Percentiles rank a stretch among this genome's conserved stretches.
These are phyloP conservation scores for Croton setiger DNA, from an alignment of 441 rosid genomes.

Conservation along the genomic window DNA sequence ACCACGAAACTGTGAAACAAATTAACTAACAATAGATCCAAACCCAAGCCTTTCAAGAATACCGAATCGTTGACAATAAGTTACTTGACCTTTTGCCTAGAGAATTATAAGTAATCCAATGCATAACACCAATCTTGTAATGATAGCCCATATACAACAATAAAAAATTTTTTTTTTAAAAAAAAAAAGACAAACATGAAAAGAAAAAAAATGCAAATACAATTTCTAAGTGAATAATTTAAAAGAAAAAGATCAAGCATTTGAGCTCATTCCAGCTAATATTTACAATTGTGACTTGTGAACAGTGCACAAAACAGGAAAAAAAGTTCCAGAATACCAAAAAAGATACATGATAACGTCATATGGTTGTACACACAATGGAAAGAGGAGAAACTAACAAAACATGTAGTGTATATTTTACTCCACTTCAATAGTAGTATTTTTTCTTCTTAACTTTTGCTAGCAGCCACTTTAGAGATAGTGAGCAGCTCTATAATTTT, in stretches of 20 bases:
- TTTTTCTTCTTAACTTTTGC: too few species aligned
- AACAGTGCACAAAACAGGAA: not conserved
- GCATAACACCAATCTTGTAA: not conserved
- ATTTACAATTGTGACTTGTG: not conserved
- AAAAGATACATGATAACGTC: not conserved
- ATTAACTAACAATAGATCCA: not conserved
- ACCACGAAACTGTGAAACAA: not conserved
- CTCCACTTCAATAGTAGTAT: too few species aligned
- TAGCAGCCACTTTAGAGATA: too few species aligned
- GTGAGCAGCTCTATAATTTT: too few species aligned
- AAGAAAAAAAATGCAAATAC: not conserved
- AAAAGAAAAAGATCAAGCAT: slow-evolving; percentile 7
- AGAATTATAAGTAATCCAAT: not conserved
- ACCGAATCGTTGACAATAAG: not conserved
- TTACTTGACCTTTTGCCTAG: slow-evolving; percentile 2
- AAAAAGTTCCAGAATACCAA: not conserved
- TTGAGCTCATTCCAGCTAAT: not conserved
- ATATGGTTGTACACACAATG: not conserved
- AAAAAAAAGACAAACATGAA: not conserved
- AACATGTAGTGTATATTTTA: too few species aligned
- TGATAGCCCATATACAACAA: not conserved
- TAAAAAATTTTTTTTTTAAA: too few species aligned
- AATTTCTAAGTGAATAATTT: not conserved
- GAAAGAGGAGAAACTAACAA: not conserved
- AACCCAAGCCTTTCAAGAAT: not conserved